These are phyloP conservation scores for Fusarium sp. DNA, from an alignment of 2,329 filamentous ascomycete genomes.

Conservation along the genomic window DNA sequence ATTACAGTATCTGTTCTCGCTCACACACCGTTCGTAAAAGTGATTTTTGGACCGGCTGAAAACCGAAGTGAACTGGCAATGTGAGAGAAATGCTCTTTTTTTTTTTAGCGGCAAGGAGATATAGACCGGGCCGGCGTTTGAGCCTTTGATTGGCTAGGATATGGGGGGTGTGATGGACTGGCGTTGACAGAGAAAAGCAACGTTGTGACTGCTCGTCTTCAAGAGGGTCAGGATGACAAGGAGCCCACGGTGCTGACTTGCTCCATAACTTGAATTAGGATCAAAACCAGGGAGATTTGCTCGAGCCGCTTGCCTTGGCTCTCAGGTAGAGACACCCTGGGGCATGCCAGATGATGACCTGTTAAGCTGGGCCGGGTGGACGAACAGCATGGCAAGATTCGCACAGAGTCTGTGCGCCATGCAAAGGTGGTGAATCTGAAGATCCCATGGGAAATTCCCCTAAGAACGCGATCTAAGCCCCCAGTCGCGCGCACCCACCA, in stretches of 20 bases:
- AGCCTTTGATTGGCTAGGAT: slow-evolving; percentile 8
- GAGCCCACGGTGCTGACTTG: slow-evolving; percentile 21
- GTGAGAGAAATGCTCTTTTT: slow-evolving; percentile 1
- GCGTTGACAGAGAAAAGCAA: slow-evolving; percentile 36
- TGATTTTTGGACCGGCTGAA: slow-evolving; percentile 4
- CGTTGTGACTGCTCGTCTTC: slow-evolving; percentile 34
- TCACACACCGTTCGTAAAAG: not conserved
- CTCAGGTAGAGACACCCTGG: slow-evolving; percentile 5
- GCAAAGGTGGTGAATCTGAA: slow-evolving; percentile 20
- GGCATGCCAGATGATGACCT: not conserved
- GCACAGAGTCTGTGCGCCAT: slow-evolving; percentile 19
- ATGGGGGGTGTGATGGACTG: slow-evolving; percentile 9
- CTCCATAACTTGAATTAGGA: slow-evolving; percentile 12
- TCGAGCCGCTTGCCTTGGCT: slow-evolving; percentile 17
- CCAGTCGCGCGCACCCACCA: slow-evolving; percentile 19
- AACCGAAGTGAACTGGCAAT: slow-evolving; percentile 8
- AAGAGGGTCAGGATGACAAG: slow-evolving; percentile 20
- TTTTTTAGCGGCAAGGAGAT: slow-evolving; percentile 20
- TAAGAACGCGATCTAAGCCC: slow-evolving; percentile 31
- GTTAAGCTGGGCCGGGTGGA: not conserved
- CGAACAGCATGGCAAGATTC: slow-evolving; percentile 3
- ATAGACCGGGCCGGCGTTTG: slow-evolving; percentile 19
- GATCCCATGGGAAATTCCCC: slow-evolving; percentile 34
- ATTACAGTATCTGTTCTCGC: not conserved
- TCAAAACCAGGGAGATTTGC: slow-evolving; percentile 1